These are phyloP conservation scores for Fusarium tjaetaba DNA, from an alignment of 2,329 filamentous ascomycete species.

Conservation along the genomic window DNA sequence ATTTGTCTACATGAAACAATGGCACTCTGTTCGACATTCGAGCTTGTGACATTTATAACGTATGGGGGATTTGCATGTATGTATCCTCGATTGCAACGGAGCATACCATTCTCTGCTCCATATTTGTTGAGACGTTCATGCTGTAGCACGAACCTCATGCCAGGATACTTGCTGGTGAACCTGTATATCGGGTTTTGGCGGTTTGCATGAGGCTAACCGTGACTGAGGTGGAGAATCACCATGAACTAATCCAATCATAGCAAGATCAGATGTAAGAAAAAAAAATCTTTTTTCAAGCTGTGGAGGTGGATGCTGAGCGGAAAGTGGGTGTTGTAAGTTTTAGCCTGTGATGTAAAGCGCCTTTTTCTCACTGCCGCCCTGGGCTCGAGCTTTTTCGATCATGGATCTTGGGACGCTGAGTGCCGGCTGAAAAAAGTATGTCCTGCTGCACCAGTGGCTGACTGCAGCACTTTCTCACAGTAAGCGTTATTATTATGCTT, in stretches of 20 bases:
- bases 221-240: constrained; percentile 1
- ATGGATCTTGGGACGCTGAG: constrained; percentile 12
- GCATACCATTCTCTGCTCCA: neutral
- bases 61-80: neutral
- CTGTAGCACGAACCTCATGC: constrained; percentile 26
- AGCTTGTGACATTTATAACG: neutral
- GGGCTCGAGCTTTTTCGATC: constrained; percentile 16
- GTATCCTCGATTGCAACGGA: neutral
- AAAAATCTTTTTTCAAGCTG: constrained; percentile 31
- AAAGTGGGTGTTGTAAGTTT: constrained; percentile 31
- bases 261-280: constrained; percentile 17
- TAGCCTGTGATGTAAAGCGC: constrained; percentile 19
- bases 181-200: constrained; percentile 21
- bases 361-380: constrained; percentile 27
- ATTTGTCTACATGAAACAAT: neutral
- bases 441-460: neutral
- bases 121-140: neutral
- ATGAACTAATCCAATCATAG: constrained; percentile 20
- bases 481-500: neutral
- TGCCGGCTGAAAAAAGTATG: constrained; percentile 2
- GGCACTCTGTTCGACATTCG: neutral
- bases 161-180: constrained; percentile 8
- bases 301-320: constrained; percentile 29
- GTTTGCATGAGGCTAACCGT: constrained; percentile 16
- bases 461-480: neutral